phyloP scores from a whole-genome alignment of 2,329 filamentous ascomycete genomes.

The Trichoderma polysporum region DNA sequence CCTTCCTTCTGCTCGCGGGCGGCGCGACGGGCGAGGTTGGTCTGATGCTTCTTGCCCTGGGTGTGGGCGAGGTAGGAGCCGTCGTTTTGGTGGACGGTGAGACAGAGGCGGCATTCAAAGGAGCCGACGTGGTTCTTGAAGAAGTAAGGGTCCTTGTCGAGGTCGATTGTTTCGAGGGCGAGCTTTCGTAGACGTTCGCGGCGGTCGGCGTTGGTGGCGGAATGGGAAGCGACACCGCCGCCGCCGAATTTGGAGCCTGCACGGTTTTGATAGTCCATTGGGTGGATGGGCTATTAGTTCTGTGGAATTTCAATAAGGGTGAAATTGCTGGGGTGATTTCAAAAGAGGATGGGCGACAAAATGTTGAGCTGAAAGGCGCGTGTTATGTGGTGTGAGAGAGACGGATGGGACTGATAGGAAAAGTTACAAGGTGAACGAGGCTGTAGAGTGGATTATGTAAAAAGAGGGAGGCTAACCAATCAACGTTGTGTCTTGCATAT shows the following conservation, averaged over 20 bases:
- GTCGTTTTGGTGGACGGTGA: slow-evolving; percentile 98
- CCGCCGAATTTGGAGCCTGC: slow-evolving; percentile 97
- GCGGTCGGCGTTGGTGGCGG: slow-evolving; percentile 92
- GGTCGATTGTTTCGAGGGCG: slow-evolving; percentile 96
- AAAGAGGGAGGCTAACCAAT: background rate
- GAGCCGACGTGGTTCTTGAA: slow-evolving; percentile 99
- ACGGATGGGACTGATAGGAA: background rate
- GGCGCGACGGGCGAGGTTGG: slow-evolving; percentile 90
- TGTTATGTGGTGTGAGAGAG: background rate
- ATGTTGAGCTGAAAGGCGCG: background rate
- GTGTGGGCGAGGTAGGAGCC: slow-evolving; percentile 98
- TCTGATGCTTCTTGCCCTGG: slow-evolving; percentile 98
- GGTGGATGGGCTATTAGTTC: background rate
- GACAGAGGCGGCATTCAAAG: slow-evolving; percentile 94
- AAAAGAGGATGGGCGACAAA: background rate
- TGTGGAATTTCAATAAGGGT: background rate
- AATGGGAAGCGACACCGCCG: slow-evolving; percentile 91
- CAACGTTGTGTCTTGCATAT: background rate
- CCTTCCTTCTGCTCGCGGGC: slow-evolving; percentile 95
- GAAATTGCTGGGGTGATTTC: background rate
- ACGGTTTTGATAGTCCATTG: slow-evolving; percentile 81
- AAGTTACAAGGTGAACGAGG: slow-evolving; percentile 6
- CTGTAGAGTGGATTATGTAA: background rate
- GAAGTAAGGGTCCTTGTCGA: slow-evolving; percentile 99
- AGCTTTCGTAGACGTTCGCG: slow-evolving; percentile 97